Evolutionary conservation across 345 rosid genomes (phyloP).

Genomic region (Dipteronia dyeriana): DNA sequence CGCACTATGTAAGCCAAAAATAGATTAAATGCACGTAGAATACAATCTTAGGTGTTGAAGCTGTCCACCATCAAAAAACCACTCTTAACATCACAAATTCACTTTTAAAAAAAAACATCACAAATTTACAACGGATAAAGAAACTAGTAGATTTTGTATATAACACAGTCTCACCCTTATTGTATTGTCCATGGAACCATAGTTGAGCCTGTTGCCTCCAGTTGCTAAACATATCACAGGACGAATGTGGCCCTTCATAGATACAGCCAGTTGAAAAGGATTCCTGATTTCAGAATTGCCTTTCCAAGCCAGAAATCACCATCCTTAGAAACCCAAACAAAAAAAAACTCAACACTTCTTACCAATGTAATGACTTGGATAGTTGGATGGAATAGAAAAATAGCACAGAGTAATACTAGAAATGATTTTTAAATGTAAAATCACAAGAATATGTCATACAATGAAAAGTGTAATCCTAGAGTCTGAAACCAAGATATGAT

Average conservation of each 20-base stretch:
- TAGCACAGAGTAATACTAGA: neutral
- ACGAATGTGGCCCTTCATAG: neutral
- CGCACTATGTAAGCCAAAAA: neutral
- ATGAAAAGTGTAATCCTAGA: too few species aligned
- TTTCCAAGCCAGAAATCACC: constrained; percentile 10
- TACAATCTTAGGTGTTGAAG: neutral
- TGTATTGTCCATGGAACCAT: constrained; percentile 16
- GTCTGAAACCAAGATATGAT: too few species aligned
- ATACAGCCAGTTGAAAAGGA: constrained; percentile 12
- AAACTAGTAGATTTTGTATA: neutral
- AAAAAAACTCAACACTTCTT: neutral
- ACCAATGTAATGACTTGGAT: neutral
- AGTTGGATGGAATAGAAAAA: neutral
- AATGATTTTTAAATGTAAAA: neutral
- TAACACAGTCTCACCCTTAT: constrained; percentile 1
- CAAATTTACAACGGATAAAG: neutral
- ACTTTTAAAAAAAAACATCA: too few species aligned
- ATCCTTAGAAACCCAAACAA: neutral
- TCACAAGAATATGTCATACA: too few species aligned
- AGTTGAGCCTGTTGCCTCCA: constrained; percentile 16
- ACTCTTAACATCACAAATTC: neutral
- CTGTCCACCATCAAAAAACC: neutral
- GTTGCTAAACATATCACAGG: constrained; percentile 11
- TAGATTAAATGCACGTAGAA: neutral
- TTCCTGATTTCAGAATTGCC: neutral